Base-by-base conservation (phyloP, 164 flowering plant genomes). In the Chimonanthus salicifolius region DNA sequence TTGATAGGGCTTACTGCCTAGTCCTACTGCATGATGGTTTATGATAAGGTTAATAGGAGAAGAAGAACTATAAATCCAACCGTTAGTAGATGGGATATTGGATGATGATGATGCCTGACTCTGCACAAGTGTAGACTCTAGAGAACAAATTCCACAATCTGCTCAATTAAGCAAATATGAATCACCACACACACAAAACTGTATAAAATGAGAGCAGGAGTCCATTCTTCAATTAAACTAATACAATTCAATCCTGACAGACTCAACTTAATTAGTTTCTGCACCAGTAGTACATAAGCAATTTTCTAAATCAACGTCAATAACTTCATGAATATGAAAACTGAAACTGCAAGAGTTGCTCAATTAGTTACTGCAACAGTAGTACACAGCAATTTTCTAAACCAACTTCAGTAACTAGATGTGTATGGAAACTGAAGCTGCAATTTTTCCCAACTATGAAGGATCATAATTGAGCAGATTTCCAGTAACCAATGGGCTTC, bases 401-500 rank as follows among this genome's bases (percentile, higher is more conserved):
- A 54, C 60, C 60, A 54, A n/a, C 60, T 54, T 54, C 16, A 54
- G 16, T 54, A 2, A 49, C 51, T 9, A 5, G 33, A 33, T 33
- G 33, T 33, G 33, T 49, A 6, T n/a, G 15, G 60, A 3, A 6
- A 6, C 60, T 54, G 60, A 13, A 8, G 16, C 16, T 13, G 60
- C 60, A 54, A 54, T 54, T 11, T 13, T n/a, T 54, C 60, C 60
- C 60, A 54, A 54, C 33, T 1, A 33, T 1, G 33, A 33, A 33
- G 60, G 16, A 54, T 54, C 60, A 54, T 33, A 33, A 63, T 18
- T 33, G 33, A 63, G 48, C 68, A 66, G 7, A 43, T 66, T 66
- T 88, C 92, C 90, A 87, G 80, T 87, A 87, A 60, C 88, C 85
- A 49, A 77, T n/a, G 65, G 92, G 87, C 83, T 84, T 88, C 76